Evolutionary conservation across 345 rosid genomes (phyloP).

Genomic region (Gossypium anomalum): DNA sequence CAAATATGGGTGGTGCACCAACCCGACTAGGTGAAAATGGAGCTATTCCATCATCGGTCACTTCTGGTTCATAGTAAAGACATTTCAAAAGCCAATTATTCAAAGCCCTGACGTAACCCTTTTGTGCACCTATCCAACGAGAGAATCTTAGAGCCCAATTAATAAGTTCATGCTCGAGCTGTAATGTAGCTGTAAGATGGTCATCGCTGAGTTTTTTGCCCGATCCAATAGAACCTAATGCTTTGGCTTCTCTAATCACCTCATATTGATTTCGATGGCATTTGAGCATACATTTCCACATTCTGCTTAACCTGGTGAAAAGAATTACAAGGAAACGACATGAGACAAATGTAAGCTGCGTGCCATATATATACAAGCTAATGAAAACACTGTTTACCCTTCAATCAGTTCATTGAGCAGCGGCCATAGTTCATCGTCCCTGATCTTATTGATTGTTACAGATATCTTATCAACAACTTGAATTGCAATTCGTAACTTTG

Average conservation of each 20-base stretch:
- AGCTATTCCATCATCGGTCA: conserved; percentile 65
- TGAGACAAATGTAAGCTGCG: background rate
- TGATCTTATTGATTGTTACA: background rate
- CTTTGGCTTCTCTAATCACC: conserved; percentile 64
- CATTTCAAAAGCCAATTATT: conserved; percentile 84
- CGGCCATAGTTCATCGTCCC: background rate
- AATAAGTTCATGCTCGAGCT: conserved; percentile 72
- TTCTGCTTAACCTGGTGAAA: conserved; percentile 62
- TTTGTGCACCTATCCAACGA: conserved; percentile 76
- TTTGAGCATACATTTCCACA: conserved; percentile 93
- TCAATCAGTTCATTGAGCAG: background rate
- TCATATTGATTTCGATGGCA: conserved; percentile 79
- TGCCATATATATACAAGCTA: background rate
- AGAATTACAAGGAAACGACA: conserved; percentile 13
- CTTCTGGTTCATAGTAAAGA: conserved; percentile 84
- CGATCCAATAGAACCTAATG: conserved; percentile 54
- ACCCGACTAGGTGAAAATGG: conserved; percentile 98
- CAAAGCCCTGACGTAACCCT: conserved; percentile 64
- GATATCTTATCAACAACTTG: conserved; percentile 5
- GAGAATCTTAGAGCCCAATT: conserved; percentile 72
- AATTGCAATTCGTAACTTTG: background rate
- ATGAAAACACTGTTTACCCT: conserved; percentile 42
- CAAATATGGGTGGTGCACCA: conserved; percentile 90
- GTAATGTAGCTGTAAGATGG: conserved; percentile 61
- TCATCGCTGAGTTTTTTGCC: conserved; percentile 56